A percentile compares a stretch with the other conserved stretches of the same genome.
Conservation (phyloP, 768 basidiomycete genomes). For the Psilocybe subaeruginosa region DNA sequence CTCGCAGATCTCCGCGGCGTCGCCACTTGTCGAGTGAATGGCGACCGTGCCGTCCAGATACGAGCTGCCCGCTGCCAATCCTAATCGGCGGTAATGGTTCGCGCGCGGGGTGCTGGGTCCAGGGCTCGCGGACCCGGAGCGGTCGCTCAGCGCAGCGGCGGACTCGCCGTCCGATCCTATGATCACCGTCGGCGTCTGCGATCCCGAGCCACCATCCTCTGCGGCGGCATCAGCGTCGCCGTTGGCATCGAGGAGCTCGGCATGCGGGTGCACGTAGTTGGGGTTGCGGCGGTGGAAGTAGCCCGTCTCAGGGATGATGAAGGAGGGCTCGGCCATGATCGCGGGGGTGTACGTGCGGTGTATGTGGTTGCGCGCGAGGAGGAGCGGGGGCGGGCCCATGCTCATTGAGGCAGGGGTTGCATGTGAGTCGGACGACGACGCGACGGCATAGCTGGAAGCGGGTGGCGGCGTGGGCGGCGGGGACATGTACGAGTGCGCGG, state of each 20-base stretch:
- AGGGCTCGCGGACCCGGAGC: constrained; percentile 15
- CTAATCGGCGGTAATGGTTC: not conserved
- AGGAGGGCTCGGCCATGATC: constrained; percentile 14
- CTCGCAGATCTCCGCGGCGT: not conserved
- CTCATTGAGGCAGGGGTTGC: not conserved
- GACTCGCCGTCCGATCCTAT: constrained; percentile 11
- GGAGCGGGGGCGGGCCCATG: not conserved
- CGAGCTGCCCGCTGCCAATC: no score
- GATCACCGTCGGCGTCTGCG: constrained; percentile 11
- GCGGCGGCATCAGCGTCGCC: not conserved
- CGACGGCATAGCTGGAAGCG: not conserved
- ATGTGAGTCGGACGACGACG: not conserved
- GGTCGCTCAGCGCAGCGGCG: constrained; percentile 3
- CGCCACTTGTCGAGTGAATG: not conserved
- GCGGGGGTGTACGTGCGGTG: constrained; percentile 9
- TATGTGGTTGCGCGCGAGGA: not conserved
- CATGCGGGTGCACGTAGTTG: not conserved
- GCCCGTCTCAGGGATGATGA: constrained; percentile 15
- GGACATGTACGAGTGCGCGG: constrained; percentile 10
- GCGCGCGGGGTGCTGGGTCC: constrained; percentile 1
- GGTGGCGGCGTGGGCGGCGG: constrained; percentile 15
- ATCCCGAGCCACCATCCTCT: not conserved
- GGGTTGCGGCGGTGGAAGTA: constrained; percentile 17
- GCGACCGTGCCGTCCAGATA: not conserved
- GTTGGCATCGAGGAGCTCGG: not conserved